Evolutionary conservation across 495 filamentous ascomycete species (phyloP).

Genomic region (Massariosphaeria phaeospora): DNA sequence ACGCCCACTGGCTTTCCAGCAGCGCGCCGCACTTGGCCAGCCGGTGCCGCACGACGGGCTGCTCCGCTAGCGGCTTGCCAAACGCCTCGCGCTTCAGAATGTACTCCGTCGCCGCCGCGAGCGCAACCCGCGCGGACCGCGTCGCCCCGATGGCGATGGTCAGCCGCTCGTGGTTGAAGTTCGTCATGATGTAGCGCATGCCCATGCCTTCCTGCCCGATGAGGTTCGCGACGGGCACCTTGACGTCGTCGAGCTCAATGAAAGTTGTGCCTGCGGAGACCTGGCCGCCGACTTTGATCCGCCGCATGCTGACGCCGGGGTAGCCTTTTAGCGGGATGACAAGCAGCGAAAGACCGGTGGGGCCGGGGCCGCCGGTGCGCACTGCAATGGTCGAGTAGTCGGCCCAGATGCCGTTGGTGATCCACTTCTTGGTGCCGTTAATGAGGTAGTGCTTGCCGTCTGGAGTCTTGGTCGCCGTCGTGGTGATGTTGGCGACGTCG

Average conservation of each 20-base stretch:
- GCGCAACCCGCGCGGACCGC: conserved; percentile 58
- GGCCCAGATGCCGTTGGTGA: conserved; percentile 73
- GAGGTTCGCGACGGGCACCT: conserved; percentile 63
- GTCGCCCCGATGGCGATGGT: conserved; percentile 59
- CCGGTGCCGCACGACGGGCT: conserved; percentile 67
- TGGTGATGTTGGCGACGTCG: conserved; percentile 67
- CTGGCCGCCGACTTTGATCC: conserved; percentile 58
- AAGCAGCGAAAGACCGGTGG: conserved; percentile 62
- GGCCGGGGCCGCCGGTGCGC: conserved; percentile 60
- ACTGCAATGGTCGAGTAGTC: conserved; percentile 70
- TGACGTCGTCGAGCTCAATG: conserved; percentile 70
- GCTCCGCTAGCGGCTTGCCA: conserved; percentile 66
- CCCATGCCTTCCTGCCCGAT: conserved; percentile 66
- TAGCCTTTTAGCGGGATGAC: conserved; percentile 61
- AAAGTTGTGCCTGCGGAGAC: conserved; percentile 64
- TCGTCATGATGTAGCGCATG: conserved; percentile 74
- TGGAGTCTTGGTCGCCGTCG: conserved; percentile 57
- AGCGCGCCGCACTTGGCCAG: conserved; percentile 65
- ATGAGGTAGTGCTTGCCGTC: conserved; percentile 66
- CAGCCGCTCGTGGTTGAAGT: conserved; percentile 79
- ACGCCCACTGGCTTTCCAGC: conserved; percentile 66
- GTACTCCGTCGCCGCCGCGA: conserved; percentile 62
- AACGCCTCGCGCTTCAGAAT: conserved; percentile 69
- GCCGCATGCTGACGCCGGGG: conserved; percentile 61
- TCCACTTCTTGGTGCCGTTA: conserved; percentile 79